Conservation (phyloP, 768 basidiomycete genomes). For the Termitomyces sp. region DNA sequence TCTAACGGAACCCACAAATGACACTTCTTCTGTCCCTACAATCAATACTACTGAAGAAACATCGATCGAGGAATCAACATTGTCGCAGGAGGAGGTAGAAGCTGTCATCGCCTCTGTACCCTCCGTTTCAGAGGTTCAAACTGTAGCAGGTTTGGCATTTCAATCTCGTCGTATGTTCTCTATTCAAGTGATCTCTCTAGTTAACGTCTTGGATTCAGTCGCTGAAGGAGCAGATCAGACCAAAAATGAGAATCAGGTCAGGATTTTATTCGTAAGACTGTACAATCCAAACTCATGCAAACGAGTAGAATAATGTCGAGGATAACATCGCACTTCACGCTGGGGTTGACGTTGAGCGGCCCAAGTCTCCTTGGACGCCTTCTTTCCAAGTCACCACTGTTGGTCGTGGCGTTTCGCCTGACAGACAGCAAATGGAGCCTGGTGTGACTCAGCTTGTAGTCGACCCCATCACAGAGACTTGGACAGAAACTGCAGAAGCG, state of each 20-base stretch:
- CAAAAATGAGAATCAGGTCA: neutral
- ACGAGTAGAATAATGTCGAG: neutral
- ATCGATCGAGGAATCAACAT: neutral
- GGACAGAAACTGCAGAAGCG: neutral
- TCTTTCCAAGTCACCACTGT: conserved; percentile 50
- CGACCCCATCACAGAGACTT: neutral
- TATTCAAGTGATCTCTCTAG: neutral
- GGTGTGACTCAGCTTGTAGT: conserved; percentile 2
- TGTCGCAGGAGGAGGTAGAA: neutral
- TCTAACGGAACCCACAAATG: neutral
- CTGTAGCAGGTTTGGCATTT: neutral
- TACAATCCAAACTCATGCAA: neutral
- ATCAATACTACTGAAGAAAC: neutral
- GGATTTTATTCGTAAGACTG: neutral
- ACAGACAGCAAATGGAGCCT: conserved; percentile 11
- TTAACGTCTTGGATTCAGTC: neutral
- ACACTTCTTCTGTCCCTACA: neutral
- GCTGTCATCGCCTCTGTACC: neutral
- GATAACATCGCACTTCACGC: neutral
- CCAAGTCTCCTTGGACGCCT: conserved; percentile 50
- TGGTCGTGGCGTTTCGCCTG: conserved; percentile 25
- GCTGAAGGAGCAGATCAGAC: neutral
- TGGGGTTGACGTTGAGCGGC: conserved; percentile 32
- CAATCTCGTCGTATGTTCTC: neutral
- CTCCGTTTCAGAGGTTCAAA: neutral